A percentile compares a stretch with the other conserved stretches of the same genome.
These are phyloP conservation scores for Ciborinia camelliae DNA, from an alignment of 2,329 filamentous ascomycete genomes.

Conservation along the genomic window DNA sequence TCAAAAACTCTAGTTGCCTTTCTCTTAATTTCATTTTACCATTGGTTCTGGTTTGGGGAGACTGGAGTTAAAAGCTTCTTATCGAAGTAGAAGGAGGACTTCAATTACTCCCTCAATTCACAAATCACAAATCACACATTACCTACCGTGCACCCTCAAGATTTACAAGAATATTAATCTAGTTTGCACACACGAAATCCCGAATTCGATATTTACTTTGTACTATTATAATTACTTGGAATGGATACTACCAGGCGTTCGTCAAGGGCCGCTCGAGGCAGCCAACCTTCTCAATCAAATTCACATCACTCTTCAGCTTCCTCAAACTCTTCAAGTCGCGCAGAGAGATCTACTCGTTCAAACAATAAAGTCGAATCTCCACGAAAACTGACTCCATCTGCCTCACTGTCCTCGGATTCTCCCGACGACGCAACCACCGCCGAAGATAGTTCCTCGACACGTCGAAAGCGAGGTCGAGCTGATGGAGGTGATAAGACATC, in stretches of 20 bases:
- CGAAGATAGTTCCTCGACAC: slow-evolving; percentile 67
- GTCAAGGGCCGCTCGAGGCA: slow-evolving; percentile 83
- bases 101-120: slow-evolving; percentile 23
- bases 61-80: slow-evolving; percentile 15
- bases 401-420: slow-evolving; percentile 67
- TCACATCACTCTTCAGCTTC: slow-evolving; percentile 75
- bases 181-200: background rate
- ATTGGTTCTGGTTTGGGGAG: slow-evolving; percentile 10
- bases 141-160: slow-evolving; percentile 11
- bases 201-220: slow-evolving; percentile 8
- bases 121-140: slow-evolving; percentile 11
- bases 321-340: slow-evolving; percentile 71
- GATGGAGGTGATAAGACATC: slow-evolving; percentile 35
- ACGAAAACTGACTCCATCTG: slow-evolving; percentile 70
- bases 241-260: slow-evolving; percentile 71
- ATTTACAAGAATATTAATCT: slow-evolving; percentile 5
- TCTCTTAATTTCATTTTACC: background rate
- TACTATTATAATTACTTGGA: slow-evolving; percentile 31
- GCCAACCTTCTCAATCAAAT: slow-evolving; percentile 64
- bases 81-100: slow-evolving; percentile 17
- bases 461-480: slow-evolving; percentile 70
- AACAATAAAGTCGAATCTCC: slow-evolving; percentile 70
- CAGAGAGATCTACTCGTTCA: slow-evolving; percentile 69
- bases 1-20: slow-evolving; percentile 11
- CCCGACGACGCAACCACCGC: slow-evolving; percentile 54